phyloP scores from a whole-genome alignment of 352 stramenopile genomes.

The Phytophthora aleatoria region DNA sequence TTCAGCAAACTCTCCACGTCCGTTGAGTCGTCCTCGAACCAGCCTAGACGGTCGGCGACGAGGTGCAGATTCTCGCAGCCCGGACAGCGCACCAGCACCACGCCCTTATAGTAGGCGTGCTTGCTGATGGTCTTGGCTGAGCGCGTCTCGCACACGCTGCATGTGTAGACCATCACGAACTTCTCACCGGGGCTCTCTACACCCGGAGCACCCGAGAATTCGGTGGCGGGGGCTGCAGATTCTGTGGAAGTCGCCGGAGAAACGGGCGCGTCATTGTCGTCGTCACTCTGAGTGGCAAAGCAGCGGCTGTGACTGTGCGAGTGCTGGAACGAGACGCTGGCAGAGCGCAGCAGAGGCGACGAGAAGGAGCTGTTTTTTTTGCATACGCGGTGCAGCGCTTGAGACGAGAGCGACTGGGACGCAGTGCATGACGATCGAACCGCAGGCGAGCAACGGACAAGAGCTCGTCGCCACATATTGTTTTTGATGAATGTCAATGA shows the following conservation, averaged over 20 bases:
- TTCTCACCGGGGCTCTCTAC: conserved; percentile 90
- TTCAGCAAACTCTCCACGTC: conserved; percentile 89
- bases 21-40: conserved; percentile 91
- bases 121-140: conserved; percentile 98
- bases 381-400: background rate
- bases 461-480: conserved; percentile 36
- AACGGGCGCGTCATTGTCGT: conserved; percentile 6
- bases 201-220: conserved; percentile 47
- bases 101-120: conserved; percentile 96
- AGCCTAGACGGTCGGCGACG: conserved; percentile 95
- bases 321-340: background rate
- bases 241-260: conserved; percentile 6
- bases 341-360: background rate
- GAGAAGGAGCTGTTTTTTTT: background rate
- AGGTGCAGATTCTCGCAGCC: conserved; percentile 98
- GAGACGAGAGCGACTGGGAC: conserved; percentile 10
- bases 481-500: background rate
- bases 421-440: conserved; percentile 8
- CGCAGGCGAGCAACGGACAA: conserved; percentile 24
- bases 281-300: conserved; percentile 24
- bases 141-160: conserved; percentile 96
- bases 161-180: conserved; percentile 99
- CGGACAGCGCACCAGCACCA: conserved; percentile 97
- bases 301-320: conserved; percentile 14
- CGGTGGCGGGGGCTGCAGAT: conserved; percentile 4